Conservation (phyloP, 148 eudicot species). For the Silene conica region DNA sequence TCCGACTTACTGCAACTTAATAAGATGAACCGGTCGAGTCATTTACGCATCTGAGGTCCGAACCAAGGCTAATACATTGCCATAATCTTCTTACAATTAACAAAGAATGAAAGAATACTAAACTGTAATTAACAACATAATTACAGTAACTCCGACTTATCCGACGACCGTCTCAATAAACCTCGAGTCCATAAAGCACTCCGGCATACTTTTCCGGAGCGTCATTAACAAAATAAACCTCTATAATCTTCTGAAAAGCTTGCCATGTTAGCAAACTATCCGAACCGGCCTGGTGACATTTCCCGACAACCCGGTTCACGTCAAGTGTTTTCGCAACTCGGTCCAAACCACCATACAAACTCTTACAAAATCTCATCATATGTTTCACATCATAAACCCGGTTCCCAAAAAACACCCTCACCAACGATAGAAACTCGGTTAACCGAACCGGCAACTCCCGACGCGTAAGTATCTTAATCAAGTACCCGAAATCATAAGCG, state of each 20-base stretch:
- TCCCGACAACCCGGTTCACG: constrained; percentile 54
- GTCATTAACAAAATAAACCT: constrained; percentile 36
- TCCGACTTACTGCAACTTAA: too few relatives aligned
- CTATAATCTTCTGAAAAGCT: constrained; percentile 53
- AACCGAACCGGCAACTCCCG: constrained; percentile 35
- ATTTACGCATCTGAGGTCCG: too few relatives aligned
- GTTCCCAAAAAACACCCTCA: constrained; percentile 40
- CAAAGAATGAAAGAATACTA: background rate
- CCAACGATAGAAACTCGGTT: constrained; percentile 31
- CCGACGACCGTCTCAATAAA: constrained; percentile 14
- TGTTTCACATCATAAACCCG: constrained; percentile 57
- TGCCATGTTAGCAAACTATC: constrained; percentile 71
- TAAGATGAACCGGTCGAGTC: too few relatives aligned
- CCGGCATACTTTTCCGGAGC: constrained; percentile 45
- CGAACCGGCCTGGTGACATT: constrained; percentile 75
- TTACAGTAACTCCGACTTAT: background rate
- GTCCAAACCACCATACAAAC: constrained; percentile 63
- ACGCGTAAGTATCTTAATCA: constrained; percentile 63
- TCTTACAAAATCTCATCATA: constrained; percentile 49
- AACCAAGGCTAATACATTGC: too few relatives aligned
- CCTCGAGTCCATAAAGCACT: constrained; percentile 54
- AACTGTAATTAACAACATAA: background rate
- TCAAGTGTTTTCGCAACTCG: constrained; percentile 44
- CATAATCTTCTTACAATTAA: background rate
- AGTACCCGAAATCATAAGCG: constrained; percentile 68